phyloP scores from a whole-genome alignment of 2,329 filamentous ascomycete genomes.

The Stachybotrys chlorohalonatus region DNA sequence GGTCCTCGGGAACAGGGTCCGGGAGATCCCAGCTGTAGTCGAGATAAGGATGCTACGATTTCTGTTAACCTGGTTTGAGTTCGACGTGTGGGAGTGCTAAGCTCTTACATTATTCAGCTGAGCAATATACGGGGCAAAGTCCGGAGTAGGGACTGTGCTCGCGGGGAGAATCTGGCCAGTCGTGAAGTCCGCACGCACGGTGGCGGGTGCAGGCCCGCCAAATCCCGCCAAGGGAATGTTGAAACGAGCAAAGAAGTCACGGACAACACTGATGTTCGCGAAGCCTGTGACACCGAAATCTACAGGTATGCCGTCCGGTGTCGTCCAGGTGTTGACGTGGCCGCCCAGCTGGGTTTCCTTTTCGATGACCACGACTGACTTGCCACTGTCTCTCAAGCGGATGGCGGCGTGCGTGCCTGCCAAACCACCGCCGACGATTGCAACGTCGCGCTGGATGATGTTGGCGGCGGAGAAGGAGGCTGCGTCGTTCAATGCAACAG shows the following conservation, averaged over 20 bases:
- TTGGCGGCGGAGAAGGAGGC: neutral
- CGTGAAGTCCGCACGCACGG: conserved; percentile 8
- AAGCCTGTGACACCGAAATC: conserved; percentile 16
- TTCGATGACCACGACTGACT: conserved; percentile 30
- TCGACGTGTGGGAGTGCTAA: neutral
- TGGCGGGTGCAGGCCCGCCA: neutral
- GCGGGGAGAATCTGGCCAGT: conserved; percentile 1
- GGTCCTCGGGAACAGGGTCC: conserved; percentile 32
- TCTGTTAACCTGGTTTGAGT: neutral
- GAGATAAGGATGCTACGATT: neutral
- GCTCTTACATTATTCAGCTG: neutral
- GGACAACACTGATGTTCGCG: conserved; percentile 21
- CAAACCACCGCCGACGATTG: conserved; percentile 32
- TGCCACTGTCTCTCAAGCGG: conserved; percentile 23
- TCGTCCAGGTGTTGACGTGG: conserved; percentile 24
- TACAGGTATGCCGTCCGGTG: conserved; percentile 12
- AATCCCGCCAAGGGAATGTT: neutral
- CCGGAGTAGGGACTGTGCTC: neutral
- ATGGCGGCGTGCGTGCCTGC: conserved; percentile 30
- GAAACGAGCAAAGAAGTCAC: conserved; percentile 26
- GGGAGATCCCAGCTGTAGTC: conserved; percentile 22
- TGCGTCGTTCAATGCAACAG: neutral
- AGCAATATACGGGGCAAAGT: neutral
- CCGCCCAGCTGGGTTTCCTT: conserved; percentile 26
- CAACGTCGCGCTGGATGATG: conserved; percentile 9